A percentile compares a stretch with the other conserved stretches of the same genome.
Evolutionary conservation across 2,329 filamentous ascomycete species (phyloP).

Genomic region (Septoria linicola): DNA sequence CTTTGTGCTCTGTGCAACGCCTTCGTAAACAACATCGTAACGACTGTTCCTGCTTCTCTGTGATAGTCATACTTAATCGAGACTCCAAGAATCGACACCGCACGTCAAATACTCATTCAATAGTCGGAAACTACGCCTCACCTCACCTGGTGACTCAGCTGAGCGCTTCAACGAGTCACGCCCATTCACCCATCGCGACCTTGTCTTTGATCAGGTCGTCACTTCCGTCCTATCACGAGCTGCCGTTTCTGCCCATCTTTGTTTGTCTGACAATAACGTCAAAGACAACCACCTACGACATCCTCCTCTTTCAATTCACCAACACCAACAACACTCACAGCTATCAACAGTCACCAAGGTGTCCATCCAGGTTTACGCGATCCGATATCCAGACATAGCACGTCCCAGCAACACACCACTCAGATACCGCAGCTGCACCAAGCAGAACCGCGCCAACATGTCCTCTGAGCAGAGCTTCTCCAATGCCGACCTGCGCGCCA

Average conservation of each 20-base stretch:
- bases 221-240: constrained; percentile 16
- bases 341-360: constrained; percentile 25
- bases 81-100: constrained; percentile 13
- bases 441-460: constrained; percentile 37
- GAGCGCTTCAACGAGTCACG: constrained; percentile 17
- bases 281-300: constrained; percentile 15
- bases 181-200: constrained; percentile 20
- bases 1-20: constrained; percentile 22
- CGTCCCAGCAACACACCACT: constrained; percentile 14
- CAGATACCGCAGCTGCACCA: constrained; percentile 1
- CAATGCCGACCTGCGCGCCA: constrained; percentile 55
- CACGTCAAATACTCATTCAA: background rate
- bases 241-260: constrained; percentile 1
- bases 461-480: constrained; percentile 48
- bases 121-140: constrained; percentile 11
- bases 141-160: constrained; percentile 17
- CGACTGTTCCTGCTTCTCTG: background rate
- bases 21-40: constrained; percentile 9
- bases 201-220: constrained; percentile 22
- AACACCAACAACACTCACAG: constrained; percentile 3
- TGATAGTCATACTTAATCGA: constrained; percentile 5
- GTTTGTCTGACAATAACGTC: background rate
- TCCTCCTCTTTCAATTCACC: background rate
- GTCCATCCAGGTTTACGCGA: constrained; percentile 20
- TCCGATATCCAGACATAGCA: constrained; percentile 7